Evolutionary conservation across 306 rosid species (phyloP).

Genomic region (Corylus avellana): DNA sequence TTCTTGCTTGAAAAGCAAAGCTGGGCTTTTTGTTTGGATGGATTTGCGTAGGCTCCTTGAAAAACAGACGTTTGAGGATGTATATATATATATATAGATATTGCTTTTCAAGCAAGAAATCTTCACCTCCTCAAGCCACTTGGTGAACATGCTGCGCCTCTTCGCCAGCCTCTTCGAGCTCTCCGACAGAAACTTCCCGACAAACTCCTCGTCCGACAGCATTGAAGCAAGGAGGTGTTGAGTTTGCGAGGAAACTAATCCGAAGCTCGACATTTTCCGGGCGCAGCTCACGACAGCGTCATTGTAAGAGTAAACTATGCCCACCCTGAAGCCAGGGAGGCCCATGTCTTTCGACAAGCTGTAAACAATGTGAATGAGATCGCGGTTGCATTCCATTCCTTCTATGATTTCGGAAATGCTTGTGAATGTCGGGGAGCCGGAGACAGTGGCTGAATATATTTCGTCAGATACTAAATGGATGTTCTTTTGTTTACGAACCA

Average conservation of each 20-base stretch:
- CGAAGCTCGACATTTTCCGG: constrained; percentile 94
- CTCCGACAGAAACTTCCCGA: constrained; percentile 41
- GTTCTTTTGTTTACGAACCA: constrained; percentile 59
- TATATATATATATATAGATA: no score
- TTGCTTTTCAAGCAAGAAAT: no score
- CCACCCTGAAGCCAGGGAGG: constrained; percentile 83
- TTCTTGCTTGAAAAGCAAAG: constrained; percentile 63
- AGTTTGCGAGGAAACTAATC: constrained; percentile 77
- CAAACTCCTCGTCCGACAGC: constrained; percentile 67
- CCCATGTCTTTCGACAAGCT: constrained; percentile 95
- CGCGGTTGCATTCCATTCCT: constrained; percentile 50
- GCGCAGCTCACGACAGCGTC: constrained; percentile 56
- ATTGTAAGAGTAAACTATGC: constrained; percentile 84
- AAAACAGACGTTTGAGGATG: constrained; percentile 58
- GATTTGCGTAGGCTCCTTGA: constrained; percentile 54
- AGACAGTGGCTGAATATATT: constrained; percentile 63
- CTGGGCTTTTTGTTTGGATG: constrained; percentile 90
- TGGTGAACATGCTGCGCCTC: constrained; percentile 66
- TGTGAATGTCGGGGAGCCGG: constrained; percentile 43
- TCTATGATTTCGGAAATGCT: constrained; percentile 65
- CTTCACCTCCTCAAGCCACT: constrained; percentile 57
- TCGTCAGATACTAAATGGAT: constrained; percentile 1
- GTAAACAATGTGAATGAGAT: constrained; percentile 70
- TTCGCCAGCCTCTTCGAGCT: constrained; percentile 79
- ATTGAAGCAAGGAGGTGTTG: constrained; percentile 66